Conservation (phyloP, 495 filamentous ascomycete species). For the Penicillium argentinense region DNA sequence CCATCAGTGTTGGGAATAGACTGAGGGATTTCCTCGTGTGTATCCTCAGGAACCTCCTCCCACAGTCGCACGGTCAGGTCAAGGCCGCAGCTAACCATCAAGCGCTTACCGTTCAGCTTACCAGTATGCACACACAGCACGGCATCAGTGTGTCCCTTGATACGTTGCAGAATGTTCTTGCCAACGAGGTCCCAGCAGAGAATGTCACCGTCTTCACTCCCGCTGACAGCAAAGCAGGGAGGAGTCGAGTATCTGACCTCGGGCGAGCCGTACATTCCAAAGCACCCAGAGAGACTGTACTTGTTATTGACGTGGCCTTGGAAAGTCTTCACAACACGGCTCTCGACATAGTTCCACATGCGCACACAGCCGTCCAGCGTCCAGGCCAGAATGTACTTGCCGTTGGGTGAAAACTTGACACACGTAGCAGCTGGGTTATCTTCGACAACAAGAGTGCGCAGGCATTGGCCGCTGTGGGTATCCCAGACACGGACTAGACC, state of each 20-base stretch:
- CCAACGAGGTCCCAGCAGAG: conserved; percentile 86
- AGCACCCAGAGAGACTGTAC: conserved; percentile 78
- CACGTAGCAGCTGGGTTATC: conserved; percentile 91
- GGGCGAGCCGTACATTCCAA: conserved; percentile 61
- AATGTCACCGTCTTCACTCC: conserved; percentile 84
- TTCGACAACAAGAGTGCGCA: conserved; percentile 91
- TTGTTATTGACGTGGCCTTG: conserved; percentile 86
- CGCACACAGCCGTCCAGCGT: conserved; percentile 87
- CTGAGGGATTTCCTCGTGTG: conserved; percentile 11
- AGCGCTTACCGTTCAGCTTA: conserved; percentile 31
- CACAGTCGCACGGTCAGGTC: conserved; percentile 67
- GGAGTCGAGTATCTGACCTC: conserved; percentile 34
- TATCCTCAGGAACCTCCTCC: conserved; percentile 41
- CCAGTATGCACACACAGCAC: conserved; percentile 80
- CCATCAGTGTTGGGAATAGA: conserved; percentile 11
- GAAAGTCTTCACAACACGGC: conserved; percentile 91
- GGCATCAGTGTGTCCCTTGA: conserved; percentile 72
- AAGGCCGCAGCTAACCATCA: conserved; percentile 62
- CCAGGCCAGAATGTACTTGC: conserved; percentile 86
- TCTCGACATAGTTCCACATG: conserved; percentile 91
- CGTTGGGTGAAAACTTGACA: conserved; percentile 91
- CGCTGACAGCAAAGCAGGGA: conserved; percentile 65
- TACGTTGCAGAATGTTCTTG: conserved; percentile 75
- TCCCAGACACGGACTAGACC: conserved; percentile 95
- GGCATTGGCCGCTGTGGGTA: conserved; percentile 90